Base-by-base conservation (phyloP, 140 eudicot genomes). In the Senecio squalidus region DNA sequence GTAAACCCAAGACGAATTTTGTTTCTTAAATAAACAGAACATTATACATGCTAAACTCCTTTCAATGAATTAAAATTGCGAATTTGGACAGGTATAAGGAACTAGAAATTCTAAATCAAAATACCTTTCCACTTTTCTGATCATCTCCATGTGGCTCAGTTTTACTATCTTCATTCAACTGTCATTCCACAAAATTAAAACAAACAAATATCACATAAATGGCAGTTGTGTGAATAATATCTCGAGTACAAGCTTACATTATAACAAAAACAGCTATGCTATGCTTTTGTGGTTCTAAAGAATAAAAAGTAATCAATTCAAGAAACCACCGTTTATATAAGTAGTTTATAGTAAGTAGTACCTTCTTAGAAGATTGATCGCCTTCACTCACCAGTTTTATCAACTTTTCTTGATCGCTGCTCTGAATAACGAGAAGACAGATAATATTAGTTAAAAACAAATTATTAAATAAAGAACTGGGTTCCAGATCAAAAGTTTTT, bases 331-430 rank as follows among this genome's bases (percentile, higher is more conserved):
- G 31, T 11, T 5, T 14, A 14, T 4, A 5, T 14, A 50, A 50
- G 34, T 24, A 11, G 45, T 33, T 45, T 23, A 26, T 33, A 27
- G 9, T 18, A 27, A 51, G 33, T 6, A n/a, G 40, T 68, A 80
- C 95, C 89, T 82, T 65, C 29, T 64, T 48, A 2, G 55, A 58
- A 16, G 75, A 48, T 49, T 65, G 71, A 57, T 39, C 67, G 22
- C 51, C 66, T 53, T 66, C 68, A 1, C 40, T 48, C 30, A 78
- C 30, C 62, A 86, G 68, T 61, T 69, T 67, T 84, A 73, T 78
- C 62, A 91, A 14, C 40, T 76, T 73, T 18, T 84, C 94, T 76
- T 86, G 88, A 76, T 91, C 98, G 26, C 25, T 47, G 26, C 54
- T 60, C 98, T 90, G 80, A 41, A 70, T 25, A 58, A 38, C 9